Conservation (phyloP, 805 yeast species). For the Alloascoidea africana region DNA sequence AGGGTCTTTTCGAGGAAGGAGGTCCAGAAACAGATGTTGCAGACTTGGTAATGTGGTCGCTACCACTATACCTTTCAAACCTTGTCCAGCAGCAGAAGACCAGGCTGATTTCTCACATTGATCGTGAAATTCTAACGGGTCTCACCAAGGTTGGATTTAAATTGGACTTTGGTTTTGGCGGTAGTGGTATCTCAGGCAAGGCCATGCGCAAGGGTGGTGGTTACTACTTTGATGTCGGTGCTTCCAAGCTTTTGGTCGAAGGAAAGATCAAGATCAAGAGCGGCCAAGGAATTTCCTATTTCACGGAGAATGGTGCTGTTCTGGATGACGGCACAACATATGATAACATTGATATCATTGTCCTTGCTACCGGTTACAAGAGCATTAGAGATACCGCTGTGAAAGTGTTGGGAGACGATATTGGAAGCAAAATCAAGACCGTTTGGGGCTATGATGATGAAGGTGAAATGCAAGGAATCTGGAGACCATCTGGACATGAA, state of each 20-base stretch:
- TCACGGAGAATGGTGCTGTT: conserved; percentile 22
- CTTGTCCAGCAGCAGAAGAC: conserved; percentile 22
- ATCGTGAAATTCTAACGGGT: conserved; percentile 18
- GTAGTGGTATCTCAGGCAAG: conserved; percentile 25
- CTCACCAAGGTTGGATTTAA: conserved; percentile 23
- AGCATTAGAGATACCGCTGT: conserved; percentile 27
- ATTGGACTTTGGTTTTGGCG: conserved; percentile 26
- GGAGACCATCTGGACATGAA: conserved; percentile 24
- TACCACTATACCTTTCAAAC: conserved; percentile 21
- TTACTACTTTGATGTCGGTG: conserved; percentile 30
- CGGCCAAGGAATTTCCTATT: conserved; percentile 19
- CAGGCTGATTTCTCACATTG: conserved; percentile 18
- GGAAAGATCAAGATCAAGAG: conserved; percentile 24
- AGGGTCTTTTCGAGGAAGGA: conserved; percentile 19
- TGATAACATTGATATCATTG: conserved; percentile 22
- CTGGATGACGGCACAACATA: conserved; percentile 23
- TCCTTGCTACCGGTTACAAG: conserved; percentile 29
- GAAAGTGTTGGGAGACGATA: conserved; percentile 21
- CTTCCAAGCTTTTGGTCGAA: conserved; percentile 22
- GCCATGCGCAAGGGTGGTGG: conserved; percentile 29
- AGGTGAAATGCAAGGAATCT: conserved; percentile 24
- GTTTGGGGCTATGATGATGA: conserved; percentile 29
- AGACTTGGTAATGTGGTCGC: conserved; percentile 21
- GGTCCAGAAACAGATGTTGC: conserved; percentile 24
- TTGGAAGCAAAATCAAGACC: conserved; percentile 19